Conservation (phyloP, 2,329 filamentous ascomycete genomes). For the Monilinia fructicola region DNA sequence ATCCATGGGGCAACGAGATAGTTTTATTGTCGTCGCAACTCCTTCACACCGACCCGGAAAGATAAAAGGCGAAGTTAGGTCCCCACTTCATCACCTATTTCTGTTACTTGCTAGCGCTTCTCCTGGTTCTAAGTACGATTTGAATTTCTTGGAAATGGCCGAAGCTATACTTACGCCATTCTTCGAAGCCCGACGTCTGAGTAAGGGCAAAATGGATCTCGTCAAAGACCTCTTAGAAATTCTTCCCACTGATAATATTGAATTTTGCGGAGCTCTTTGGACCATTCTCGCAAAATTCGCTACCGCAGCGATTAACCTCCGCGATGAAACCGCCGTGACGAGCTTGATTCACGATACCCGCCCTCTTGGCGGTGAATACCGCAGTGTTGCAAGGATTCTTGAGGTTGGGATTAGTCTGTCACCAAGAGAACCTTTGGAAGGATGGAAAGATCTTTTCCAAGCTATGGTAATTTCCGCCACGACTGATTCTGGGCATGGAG, state of each 20-base stretch:
- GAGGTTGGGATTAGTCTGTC: conserved; percentile 55
- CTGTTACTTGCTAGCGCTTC: conserved; percentile 49
- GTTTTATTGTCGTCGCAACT: conserved; percentile 62
- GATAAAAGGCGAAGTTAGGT: conserved; percentile 51
- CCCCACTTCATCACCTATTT: conserved; percentile 66
- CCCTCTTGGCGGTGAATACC: conserved; percentile 66
- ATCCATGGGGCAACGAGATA: conserved; percentile 51
- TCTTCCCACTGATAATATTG: conserved; percentile 37
- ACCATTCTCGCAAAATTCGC: conserved; percentile 37
- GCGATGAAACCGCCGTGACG: conserved; percentile 26
- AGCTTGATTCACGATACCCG: conserved; percentile 44
- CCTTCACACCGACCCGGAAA: conserved; percentile 59
- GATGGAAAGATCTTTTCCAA: conserved; percentile 55
- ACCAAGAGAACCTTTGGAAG: conserved; percentile 33
- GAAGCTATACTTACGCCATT: conserved; percentile 58
- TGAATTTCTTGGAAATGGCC: conserved; percentile 41
- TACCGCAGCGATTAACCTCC: conserved; percentile 29
- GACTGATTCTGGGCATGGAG: conserved; percentile 65
- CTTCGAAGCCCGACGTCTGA: conserved; percentile 45
- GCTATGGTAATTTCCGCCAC: conserved; percentile 56
- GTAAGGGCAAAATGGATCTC: conserved; percentile 42
- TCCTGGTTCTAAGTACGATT: conserved; percentile 33
- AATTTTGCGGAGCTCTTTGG: conserved; percentile 34
- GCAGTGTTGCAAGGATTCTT: conserved; percentile 66
- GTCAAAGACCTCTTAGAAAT: conserved; percentile 37